A percentile compares a stretch with the other conserved stretches of the same genome.
Conservation (phyloP, 306 rosid species). For the Bauhinia variegata region DNA sequence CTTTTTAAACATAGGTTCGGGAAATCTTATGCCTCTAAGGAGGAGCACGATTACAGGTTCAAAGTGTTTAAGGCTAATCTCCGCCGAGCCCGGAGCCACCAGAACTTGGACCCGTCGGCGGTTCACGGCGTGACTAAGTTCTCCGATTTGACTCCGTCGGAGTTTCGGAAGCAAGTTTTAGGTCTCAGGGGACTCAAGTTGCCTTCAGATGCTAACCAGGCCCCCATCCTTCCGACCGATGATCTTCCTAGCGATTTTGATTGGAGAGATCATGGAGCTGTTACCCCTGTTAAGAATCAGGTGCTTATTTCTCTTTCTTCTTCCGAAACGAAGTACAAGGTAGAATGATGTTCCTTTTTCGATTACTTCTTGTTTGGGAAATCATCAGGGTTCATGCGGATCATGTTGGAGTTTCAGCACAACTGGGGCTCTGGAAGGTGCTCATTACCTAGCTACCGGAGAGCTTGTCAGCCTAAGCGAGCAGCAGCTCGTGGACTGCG, state of each 20-base stretch:
- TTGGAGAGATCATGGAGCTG: slow-evolving; percentile 92
- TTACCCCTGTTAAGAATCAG: slow-evolving; percentile 82
- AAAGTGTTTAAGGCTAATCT: slow-evolving; percentile 68
- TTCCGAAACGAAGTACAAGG: no score
- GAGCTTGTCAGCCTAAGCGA: slow-evolving; percentile 92
- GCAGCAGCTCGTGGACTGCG: slow-evolving; percentile 97
- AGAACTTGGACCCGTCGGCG: slow-evolving; percentile 77
- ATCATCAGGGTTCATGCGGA: slow-evolving; percentile 87
- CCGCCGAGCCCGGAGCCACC: slow-evolving; percentile 76
- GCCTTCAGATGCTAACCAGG: slow-evolving; percentile 65
- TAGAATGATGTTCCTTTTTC: not conserved
- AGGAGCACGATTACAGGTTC: slow-evolving; percentile 77
- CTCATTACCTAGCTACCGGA: slow-evolving; percentile 79
- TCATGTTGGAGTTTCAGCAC: slow-evolving; percentile 99
- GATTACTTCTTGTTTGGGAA: slow-evolving; percentile 10
- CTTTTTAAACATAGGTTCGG: slow-evolving; percentile 66
- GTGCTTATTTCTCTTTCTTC: slow-evolving; percentile 24
- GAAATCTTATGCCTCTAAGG: slow-evolving; percentile 59
- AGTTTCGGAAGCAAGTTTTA: slow-evolving; percentile 60
- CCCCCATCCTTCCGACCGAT: slow-evolving; percentile 83
- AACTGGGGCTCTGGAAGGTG: slow-evolving; percentile 96
- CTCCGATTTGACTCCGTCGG: slow-evolving; percentile 75
- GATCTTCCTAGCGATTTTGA: slow-evolving; percentile 82
- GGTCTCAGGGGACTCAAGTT: slow-evolving; percentile 69
- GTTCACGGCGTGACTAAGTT: slow-evolving; percentile 84